These are phyloP conservation scores for Tolypocladium inflatum DNA, from an alignment of 2,329 filamentous ascomycete genomes.

Conservation along the genomic window DNA sequence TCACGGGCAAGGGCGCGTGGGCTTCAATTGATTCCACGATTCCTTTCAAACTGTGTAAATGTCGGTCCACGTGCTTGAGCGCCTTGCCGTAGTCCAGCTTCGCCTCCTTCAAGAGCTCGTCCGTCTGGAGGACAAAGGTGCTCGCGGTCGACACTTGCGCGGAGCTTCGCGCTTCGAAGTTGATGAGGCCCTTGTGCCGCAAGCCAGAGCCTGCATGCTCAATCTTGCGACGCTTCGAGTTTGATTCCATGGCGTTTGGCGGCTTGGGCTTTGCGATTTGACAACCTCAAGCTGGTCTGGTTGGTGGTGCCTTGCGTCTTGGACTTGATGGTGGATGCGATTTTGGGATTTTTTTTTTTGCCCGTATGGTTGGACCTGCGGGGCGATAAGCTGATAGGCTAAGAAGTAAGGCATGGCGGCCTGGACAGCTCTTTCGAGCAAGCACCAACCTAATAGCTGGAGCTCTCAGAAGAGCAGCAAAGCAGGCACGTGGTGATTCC, in stretches of 20 bases:
- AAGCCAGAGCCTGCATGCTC: constrained; percentile 26
- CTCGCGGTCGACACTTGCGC: constrained; percentile 36
- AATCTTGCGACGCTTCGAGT: constrained; percentile 39
- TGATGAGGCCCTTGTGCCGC: constrained; percentile 25
- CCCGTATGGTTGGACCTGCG: constrained; percentile 1
- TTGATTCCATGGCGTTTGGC: constrained; percentile 30
- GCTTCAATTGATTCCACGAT: constrained; percentile 40
- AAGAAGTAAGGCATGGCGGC: constrained; percentile 3
- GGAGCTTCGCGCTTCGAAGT: constrained; percentile 29
- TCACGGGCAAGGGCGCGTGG: constrained; percentile 41
- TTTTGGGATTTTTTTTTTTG: constrained; percentile 2
- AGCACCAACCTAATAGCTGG: background rate
- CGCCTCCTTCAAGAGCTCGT: constrained; percentile 47
- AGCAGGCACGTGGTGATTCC: too few species aligned
- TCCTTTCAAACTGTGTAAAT: constrained; percentile 42
- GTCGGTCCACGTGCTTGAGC: constrained; percentile 37
- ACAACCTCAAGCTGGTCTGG: background rate
- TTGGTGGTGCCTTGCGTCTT: background rate
- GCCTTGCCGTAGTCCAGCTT: constrained; percentile 40
- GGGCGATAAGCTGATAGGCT: constrained; percentile 16
- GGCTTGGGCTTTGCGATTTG: constrained; percentile 3
- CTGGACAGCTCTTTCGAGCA: background rate
- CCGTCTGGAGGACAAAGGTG: constrained; percentile 49
- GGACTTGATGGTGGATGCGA: background rate
- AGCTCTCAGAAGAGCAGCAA: background rate